Evolutionary conservation across 2,329 filamentous ascomycete genomes (phyloP).

Genomic region (Arthrinium puccinioides): DNA sequence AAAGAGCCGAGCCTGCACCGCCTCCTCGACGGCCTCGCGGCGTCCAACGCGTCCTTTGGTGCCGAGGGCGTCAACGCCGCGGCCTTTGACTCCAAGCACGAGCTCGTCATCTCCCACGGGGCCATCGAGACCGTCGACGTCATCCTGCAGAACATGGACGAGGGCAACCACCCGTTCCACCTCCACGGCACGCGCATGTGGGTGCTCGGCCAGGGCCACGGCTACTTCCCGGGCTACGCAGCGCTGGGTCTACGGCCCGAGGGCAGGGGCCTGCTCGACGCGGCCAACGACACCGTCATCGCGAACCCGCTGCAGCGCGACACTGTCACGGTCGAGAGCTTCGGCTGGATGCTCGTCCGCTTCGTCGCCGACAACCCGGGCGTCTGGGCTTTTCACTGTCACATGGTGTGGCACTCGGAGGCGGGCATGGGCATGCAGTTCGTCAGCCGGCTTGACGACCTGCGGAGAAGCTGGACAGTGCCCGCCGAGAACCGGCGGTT

Average conservation of each 20-base stretch:
- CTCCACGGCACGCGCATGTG: conserved; percentile 58
- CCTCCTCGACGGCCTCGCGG: conserved; percentile 35
- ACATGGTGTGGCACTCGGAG: conserved; percentile 30
- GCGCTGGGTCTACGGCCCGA: conserved; percentile 22
- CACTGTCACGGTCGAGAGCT: conserved; percentile 34
- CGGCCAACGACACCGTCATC: conserved; percentile 23
- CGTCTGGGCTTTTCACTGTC: conserved; percentile 32
- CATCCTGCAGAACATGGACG: conserved; percentile 55
- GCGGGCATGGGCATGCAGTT: conserved; percentile 32
- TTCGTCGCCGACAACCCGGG: conserved; percentile 44
- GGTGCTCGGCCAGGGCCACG: conserved; percentile 54
- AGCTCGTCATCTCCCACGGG: conserved; percentile 50
- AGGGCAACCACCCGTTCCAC: conserved; percentile 59
- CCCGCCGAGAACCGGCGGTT: conserved; percentile 36
- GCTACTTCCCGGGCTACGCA: conserved; percentile 40
- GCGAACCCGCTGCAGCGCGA: conserved; percentile 41
- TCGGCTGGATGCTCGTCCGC: conserved; percentile 40
- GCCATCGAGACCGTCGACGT: conserved; percentile 45
- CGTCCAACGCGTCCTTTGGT: conserved; percentile 37
- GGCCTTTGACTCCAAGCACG: conserved; percentile 31
- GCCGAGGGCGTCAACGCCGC: conserved; percentile 42
- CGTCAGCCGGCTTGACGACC: conserved; percentile 36
- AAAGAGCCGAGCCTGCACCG: conserved; percentile 42
- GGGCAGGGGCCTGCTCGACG: conserved; percentile 26
- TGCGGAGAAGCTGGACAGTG: conserved; percentile 33